Conservation (phyloP, 176 grass and related monocot species). For the Puccinellia tenuiflora region DNA sequence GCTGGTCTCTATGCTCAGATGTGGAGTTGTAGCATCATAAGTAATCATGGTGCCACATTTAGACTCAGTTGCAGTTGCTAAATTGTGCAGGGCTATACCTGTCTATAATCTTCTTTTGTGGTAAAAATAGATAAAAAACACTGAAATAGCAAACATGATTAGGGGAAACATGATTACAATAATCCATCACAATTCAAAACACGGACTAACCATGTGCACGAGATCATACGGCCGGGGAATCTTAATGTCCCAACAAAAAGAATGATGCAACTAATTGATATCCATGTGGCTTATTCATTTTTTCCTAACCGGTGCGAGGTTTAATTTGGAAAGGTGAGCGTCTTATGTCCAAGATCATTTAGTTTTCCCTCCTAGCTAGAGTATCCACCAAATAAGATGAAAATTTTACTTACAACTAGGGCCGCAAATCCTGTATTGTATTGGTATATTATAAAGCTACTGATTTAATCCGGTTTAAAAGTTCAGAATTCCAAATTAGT, state of each 20-base stretch:
- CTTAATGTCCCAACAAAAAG: neutral
- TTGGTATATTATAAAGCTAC: neutral
- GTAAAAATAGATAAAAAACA: no score
- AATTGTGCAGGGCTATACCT: no score
- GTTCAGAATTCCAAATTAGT: neutral
- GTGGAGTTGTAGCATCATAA: no score
- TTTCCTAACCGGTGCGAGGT: neutral
- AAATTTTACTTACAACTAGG: neutral
- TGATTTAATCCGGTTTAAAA: no score
- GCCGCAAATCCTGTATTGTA: neutral
- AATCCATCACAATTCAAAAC: no score
- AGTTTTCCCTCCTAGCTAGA: neutral
- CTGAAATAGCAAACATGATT: no score
- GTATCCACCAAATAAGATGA: neutral
- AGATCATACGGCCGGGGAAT: neutral
- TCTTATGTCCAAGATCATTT: neutral
- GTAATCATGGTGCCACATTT: no score
- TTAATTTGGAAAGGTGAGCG: neutral
- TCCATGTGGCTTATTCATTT: neutral
- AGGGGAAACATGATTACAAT: no score
- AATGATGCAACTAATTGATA: neutral
- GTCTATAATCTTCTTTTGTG: no score
- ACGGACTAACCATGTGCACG: neutral
- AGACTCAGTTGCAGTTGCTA: no score
- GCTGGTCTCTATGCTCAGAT: no score